Base-by-base conservation (phyloP, 352 stramenopile genomes). In the Globisporangium orthogonon region DNA sequence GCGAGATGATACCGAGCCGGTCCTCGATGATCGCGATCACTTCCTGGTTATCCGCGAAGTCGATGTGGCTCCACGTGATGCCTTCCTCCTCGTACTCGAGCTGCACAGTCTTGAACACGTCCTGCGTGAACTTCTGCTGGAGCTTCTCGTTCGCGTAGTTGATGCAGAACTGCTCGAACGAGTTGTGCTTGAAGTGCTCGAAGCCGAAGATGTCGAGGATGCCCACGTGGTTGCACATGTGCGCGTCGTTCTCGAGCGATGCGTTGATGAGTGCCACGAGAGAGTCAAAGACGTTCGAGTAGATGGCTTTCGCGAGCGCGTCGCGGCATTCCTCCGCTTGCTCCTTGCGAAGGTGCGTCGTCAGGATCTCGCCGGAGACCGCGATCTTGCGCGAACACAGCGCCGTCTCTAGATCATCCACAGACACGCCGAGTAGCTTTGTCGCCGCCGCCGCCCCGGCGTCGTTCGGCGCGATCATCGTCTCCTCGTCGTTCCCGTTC, bases 201-300 rank as follows among this genome's bases (percentile, higher is more conserved):
- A 99, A 99, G 50, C 97, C 97, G 65, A 99, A 99, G 65, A 99
- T 99, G 87, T 99, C 97, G 53, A 99, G 75, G 48, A 99, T 92
- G 50, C 96, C 96, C 41, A 98, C 94, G 44, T 91, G 78, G 59
- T 94, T 86, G 52, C 75, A 47, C 78, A 89, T 93, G 59, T 89
- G 73, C n/a, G 64, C 65, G 58, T 93, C 85, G 47, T 92, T 74
- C 23, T 76, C 70, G 31, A 94, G 71, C 50, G 87, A 97, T 39
- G 70, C 59, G 74, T 98, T 98, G 65, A 98, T 98, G 40, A 76
- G 67, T 30, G 60, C 41, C 4, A 98, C 93, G 60, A 98, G 85
- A 68, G 85, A 97, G 48, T 92, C 77, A 67, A 98, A 98, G 23
- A 98, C 69, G 35, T 87, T 81, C 31, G 77, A 87, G 62, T 98